Conservation (phyloP, 352 stramenopile species). For the Globisporangium emineosum region DNA sequence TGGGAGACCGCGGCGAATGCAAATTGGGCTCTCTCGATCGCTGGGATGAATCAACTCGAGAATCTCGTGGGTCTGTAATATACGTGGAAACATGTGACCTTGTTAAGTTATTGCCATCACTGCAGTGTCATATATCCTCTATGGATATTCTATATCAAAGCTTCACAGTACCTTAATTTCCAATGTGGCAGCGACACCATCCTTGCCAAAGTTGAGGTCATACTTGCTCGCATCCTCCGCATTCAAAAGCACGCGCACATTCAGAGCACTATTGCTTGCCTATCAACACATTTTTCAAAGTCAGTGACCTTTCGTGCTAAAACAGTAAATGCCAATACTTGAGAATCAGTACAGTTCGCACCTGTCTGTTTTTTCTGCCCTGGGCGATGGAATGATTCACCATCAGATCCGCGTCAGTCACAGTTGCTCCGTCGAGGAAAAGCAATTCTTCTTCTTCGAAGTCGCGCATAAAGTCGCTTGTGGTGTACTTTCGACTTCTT, state of each 20-base stretch:
- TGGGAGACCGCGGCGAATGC: conserved; percentile 41
- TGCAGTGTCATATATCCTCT: too few relatives aligned
- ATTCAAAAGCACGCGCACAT: conserved; percentile 54
- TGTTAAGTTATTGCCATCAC: background rate
- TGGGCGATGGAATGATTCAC: background rate
- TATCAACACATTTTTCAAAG: conserved; percentile 1
- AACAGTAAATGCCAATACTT: background rate
- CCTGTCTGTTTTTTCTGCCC: conserved; percentile 12
- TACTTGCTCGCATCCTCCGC: conserved; percentile 54
- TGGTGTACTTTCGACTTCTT: conserved; percentile 64
- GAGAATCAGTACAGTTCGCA: background rate
- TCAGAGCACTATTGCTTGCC: conserved; percentile 18
- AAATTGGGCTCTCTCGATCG: conserved; percentile 24
- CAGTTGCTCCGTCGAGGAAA: conserved; percentile 25
- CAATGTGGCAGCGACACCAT: conserved; percentile 58
- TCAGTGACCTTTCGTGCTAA: background rate
- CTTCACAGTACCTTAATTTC: conserved; percentile 46
- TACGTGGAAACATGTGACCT: background rate
- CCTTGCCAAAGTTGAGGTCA: conserved; percentile 60
- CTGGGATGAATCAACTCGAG: conserved; percentile 20
- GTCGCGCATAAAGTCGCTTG: conserved; percentile 77
- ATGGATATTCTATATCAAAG: too few relatives aligned
- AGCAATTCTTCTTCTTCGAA: conserved; percentile 68
- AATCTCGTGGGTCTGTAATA: conserved; percentile 42
- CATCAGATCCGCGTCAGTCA: conserved; percentile 17